Evolutionary conservation across 345 rosid genomes (phyloP).

Genomic region (Heritiera fomes): DNA sequence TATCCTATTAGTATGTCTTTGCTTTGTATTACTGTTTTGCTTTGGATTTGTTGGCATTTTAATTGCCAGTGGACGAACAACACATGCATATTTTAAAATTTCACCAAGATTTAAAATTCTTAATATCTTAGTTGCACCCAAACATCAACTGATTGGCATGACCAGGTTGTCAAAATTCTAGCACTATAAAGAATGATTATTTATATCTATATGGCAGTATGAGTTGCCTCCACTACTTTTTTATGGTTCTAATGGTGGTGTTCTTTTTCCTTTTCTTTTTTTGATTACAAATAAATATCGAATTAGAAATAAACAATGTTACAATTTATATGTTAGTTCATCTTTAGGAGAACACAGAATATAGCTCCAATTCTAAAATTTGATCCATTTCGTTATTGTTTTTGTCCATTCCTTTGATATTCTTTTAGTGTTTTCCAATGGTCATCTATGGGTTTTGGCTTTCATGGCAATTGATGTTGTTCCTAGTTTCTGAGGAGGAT

Average conservation of each 20-base stretch:
- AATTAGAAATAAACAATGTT: background rate
- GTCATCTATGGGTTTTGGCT: background rate
- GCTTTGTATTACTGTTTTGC: background rate
- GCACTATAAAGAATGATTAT: background rate
- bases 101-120: background rate
- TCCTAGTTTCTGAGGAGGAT: background rate
- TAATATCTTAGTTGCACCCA: too few species aligned
- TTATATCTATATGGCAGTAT: background rate
- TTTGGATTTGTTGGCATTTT: constrained; percentile 6
- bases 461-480: background rate
- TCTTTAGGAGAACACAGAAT: background rate
- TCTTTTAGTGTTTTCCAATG: background rate
- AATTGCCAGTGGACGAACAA: background rate
- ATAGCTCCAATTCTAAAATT: background rate
- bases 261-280: background rate
- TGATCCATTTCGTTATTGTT: background rate
- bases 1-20: background rate
- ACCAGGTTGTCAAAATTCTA: background rate
- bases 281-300: background rate
- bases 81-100: background rate
- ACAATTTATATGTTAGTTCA: background rate
- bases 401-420: background rate
- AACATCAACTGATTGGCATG: background rate
- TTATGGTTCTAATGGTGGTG: background rate
- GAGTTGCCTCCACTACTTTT: background rate